These are phyloP conservation scores for Fusarium poae DNA, from an alignment of 2,329 filamentous ascomycete genomes.

Conservation along the genomic window DNA sequence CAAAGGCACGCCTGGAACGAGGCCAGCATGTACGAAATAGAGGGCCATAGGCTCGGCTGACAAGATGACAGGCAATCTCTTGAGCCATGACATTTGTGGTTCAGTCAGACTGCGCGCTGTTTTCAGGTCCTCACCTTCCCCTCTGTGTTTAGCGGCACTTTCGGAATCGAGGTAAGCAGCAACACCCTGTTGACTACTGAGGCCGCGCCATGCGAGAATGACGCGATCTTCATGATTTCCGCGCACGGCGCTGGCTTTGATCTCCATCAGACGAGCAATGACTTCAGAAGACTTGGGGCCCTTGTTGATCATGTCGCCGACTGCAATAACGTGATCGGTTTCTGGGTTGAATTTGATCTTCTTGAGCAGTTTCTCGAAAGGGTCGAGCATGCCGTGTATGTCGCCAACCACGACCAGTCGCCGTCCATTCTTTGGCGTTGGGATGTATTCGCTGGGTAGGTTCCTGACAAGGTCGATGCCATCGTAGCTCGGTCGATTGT, in stretches of 20 bases:
- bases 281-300: constrained; percentile 86
- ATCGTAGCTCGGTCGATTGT: constrained; percentile 56
- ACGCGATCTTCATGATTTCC: constrained; percentile 94
- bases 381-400: constrained; percentile 86
- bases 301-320: constrained; percentile 86
- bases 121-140: constrained; percentile 61
- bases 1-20: constrained; percentile 80
- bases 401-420: constrained; percentile 88
- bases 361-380: constrained; percentile 74
- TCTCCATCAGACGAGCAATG: constrained; percentile 77
- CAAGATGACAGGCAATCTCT: constrained; percentile 81
- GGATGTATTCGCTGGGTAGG: constrained; percentile 51
- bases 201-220: constrained; percentile 70
- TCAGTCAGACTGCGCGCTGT: constrained; percentile 66
- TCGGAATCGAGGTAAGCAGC: constrained; percentile 47
- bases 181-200: constrained; percentile 46
- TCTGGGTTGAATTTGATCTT: constrained; percentile 71
- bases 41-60: constrained; percentile 74
- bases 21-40: constrained; percentile 84
- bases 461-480: constrained; percentile 50
- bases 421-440: constrained; percentile 58
- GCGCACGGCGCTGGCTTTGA: constrained; percentile 84
- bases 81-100: constrained; percentile 77
- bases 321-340: constrained; percentile 79
- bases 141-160: constrained; percentile 50